Base-by-base conservation (phyloP, 2,329 filamentous ascomycete genomes). In the Exutisphaerella laricina region DNA sequence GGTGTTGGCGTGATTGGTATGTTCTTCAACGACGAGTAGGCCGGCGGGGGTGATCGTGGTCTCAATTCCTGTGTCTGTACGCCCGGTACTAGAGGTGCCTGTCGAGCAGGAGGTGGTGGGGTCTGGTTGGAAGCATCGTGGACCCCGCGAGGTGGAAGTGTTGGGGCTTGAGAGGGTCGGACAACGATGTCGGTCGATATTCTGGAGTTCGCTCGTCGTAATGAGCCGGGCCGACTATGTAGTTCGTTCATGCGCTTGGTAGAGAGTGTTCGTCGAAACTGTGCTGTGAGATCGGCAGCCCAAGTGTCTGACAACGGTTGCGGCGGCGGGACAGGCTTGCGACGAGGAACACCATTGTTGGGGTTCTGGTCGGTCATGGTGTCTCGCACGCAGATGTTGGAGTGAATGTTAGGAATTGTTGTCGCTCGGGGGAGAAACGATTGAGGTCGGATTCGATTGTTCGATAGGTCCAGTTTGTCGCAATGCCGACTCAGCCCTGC, bases 231-330 rank as follows among this genome's bases (percentile, higher is more conserved):
- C 35, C 59, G 49, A 26, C 54, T 80, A 38, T 61, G 65, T 56
- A 96, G 74, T 51, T 89, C 85, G 63, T 87, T 89, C 73, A 95
- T 80, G 65, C 88, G 80, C 71, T 86, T 89, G 45, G 85, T 88
- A 64, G 86, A 84, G 60, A 97, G 75, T 48, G 94, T 72, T 52
- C 88, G 84, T 63, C 94, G 87, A 65, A 96, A 96, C 60, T 88
- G 84, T 58, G 84, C 71, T 39, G 85, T 83, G 58, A 97, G 71
- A 46, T 88, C 85, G 58, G 79, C 76, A 18, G 88, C 87, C 80
- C 82, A 86, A 59, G 78, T 75, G 60, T 88, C 84, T 26, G 56
- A 50, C 25, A 65, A 45, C 25, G 55, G 50, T 38, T 52, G 45
- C 20, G 48, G 34, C 34, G 26, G 40, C 25, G 58, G 57, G 13